Conservation (phyloP, 106 monocot species). For the Alisma plantagoaquatica region DNA sequence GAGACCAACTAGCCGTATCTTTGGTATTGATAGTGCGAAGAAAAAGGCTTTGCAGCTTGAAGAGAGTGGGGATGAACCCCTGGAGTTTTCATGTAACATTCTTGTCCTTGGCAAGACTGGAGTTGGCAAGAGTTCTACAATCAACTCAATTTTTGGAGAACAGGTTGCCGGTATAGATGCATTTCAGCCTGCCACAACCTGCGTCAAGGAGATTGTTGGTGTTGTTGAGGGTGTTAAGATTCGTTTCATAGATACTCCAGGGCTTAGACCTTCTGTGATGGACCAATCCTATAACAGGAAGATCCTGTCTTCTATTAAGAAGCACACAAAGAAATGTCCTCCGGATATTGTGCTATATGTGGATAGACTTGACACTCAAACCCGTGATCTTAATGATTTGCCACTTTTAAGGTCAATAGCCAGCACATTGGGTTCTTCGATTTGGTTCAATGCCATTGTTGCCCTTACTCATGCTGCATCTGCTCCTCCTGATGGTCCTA, state of each 20-base stretch:
- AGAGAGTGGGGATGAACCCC: conserved; percentile 36
- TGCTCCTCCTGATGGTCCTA: conserved; percentile 84
- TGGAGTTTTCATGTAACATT: conserved; percentile 80
- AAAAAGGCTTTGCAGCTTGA: conserved; percentile 69
- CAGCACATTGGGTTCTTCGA: conserved; percentile 53
- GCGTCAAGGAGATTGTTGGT: conserved; percentile 58
- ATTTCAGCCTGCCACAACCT: conserved; percentile 43
- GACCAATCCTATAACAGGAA: conserved; percentile 67
- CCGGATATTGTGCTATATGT: conserved; percentile 96
- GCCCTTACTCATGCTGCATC: conserved; percentile 81
- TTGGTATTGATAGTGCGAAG: conserved; percentile 52
- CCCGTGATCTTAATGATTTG: conserved; percentile 79
- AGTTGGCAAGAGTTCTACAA: conserved; percentile 84
- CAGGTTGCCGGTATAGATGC: conserved; percentile 49
- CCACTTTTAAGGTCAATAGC: conserved; percentile 68
- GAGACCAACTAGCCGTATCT: conserved; percentile 34
- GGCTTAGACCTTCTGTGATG: conserved; percentile 65
- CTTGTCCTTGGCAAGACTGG: conserved; percentile 83
- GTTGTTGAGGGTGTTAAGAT: conserved; percentile 73
- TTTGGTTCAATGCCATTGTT: conserved; percentile 94
- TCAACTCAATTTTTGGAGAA: conserved; percentile 86
- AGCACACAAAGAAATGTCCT: conserved; percentile 59
- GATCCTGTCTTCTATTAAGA: conserved; percentile 63
- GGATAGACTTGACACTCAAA: conserved; percentile 85
- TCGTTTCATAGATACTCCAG: conserved; percentile 74